Evolutionary conservation across 2,329 filamentous ascomycete genomes (phyloP).

Genomic region (Aspergillus novofumigatus): DNA sequence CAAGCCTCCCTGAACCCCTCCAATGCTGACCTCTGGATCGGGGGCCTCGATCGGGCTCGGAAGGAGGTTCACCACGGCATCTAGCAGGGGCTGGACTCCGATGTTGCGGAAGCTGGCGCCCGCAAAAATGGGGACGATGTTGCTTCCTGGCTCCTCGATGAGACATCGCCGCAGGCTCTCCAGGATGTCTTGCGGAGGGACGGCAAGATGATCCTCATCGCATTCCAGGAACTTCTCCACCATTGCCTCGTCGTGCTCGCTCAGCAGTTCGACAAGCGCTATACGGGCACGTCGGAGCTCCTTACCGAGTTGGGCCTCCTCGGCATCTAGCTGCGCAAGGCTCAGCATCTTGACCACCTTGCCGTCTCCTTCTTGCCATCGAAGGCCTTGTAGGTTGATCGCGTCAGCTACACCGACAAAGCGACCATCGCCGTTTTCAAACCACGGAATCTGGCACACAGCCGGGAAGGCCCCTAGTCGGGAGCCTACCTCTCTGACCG

Average conservation of each 20-base stretch:
- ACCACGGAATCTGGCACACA: slow-evolving; percentile 94
- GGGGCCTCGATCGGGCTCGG: slow-evolving; percentile 78
- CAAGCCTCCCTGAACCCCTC: slow-evolving; percentile 52
- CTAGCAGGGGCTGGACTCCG: slow-evolving; percentile 85
- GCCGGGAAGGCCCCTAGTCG: slow-evolving; percentile 80
- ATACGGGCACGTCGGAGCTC: slow-evolving; percentile 74
- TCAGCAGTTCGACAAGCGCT: slow-evolving; percentile 75
- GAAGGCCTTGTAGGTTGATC: slow-evolving; percentile 68
- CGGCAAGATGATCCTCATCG: slow-evolving; percentile 66
- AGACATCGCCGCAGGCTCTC: slow-evolving; percentile 71
- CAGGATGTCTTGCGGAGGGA: slow-evolving; percentile 64
- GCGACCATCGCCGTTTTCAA: slow-evolving; percentile 65
- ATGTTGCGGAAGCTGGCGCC: slow-evolving; percentile 93
- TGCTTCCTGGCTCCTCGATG: slow-evolving; percentile 56
- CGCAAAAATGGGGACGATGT: slow-evolving; percentile 80
- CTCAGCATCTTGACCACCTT: slow-evolving; percentile 56
- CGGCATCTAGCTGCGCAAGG: slow-evolving; percentile 50
- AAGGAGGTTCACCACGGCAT: slow-evolving; percentile 81
- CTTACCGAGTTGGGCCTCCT: slow-evolving; percentile 49
- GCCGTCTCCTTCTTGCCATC: slow-evolving; percentile 68
- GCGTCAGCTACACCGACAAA: slow-evolving; percentile 84
- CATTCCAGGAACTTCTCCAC: slow-evolving; percentile 79
- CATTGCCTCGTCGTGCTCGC: slow-evolving; percentile 81
- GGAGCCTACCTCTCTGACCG: slow-evolving; percentile 78
- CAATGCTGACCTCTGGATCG: slow-evolving; percentile 71